Evolutionary conservation across 129 eudicot genomes (phyloP).

Genomic region (Chrysanthemum lavandulifolium): DNA sequence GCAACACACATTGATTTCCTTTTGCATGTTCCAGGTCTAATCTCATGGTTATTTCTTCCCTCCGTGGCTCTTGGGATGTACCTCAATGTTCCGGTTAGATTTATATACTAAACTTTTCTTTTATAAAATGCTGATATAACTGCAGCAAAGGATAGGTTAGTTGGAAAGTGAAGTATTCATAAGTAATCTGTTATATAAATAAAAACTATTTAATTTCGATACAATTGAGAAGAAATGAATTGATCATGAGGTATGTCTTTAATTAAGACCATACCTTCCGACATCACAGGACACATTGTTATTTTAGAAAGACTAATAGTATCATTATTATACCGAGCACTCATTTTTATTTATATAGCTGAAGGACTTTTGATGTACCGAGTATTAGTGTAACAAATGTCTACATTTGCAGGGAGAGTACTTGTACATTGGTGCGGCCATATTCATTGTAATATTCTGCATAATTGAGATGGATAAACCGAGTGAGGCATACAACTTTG

Average conservation of each 20-base stretch:
- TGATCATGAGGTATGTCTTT: too few relatives aligned
- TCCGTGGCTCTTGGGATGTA: slow-evolving; percentile 84
- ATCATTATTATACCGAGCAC: too few relatives aligned
- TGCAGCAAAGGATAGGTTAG: too few relatives aligned
- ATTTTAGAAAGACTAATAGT: too few relatives aligned
- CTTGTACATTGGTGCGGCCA: slow-evolving; percentile 88
- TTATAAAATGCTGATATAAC: background rate
- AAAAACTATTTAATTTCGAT: too few relatives aligned
- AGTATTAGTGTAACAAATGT: background rate
- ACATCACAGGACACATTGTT: too few relatives aligned
- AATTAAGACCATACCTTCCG: too few relatives aligned
- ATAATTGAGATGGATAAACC: slow-evolving; percentile 96
- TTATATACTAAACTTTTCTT: slow-evolving; percentile 4
- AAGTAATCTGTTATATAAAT: too few relatives aligned
- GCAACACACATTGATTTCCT: background rate
- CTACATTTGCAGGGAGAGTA: slow-evolving; percentile 70
- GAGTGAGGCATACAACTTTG: slow-evolving; percentile 84
- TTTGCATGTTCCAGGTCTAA: slow-evolving; percentile 52
- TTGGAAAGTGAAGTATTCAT: too few relatives aligned
- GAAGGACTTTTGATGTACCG: background rate
- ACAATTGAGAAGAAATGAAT: too few relatives aligned
- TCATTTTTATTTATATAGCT: too few relatives aligned
- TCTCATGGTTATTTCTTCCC: slow-evolving; percentile 95
- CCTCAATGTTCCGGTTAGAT: slow-evolving; percentile 76
- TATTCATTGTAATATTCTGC: slow-evolving; percentile 67